Percentiles rank a stretch among this genome's conserved stretches.
Evolutionary conservation across 768 basidiomycete species (phyloP).

Genomic region (Termitomyces sp.): DNA sequence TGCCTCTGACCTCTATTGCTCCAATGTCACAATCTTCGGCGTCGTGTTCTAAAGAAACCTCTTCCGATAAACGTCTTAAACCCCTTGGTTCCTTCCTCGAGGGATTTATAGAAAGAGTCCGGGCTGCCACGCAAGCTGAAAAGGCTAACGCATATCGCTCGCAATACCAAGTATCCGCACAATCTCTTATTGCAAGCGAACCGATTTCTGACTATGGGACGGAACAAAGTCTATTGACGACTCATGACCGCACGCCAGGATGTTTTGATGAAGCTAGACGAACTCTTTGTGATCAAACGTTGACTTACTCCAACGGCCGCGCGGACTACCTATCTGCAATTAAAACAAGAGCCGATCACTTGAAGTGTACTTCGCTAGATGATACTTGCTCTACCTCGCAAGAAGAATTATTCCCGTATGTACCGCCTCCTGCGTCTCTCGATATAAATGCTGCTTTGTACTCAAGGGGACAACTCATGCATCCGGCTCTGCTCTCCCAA

Average conservation of each 20-base stretch:
- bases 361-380: background rate
- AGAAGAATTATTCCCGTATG: slow-evolving; percentile 1
- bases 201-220: background rate
- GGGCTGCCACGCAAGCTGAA: slow-evolving; percentile 18
- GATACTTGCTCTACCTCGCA: background rate
- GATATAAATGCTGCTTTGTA: slow-evolving; percentile 11
- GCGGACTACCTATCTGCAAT: background rate
- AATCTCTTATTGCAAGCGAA: background rate
- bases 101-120: slow-evolving; percentile 28
- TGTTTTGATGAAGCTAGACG: background rate
- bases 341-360: background rate
- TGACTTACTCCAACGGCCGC: background rate
- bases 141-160: background rate
- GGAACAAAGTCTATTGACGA: background rate
- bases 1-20: background rate
- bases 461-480: background rate
- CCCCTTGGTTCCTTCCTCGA: slow-evolving; percentile 30
- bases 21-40: background rate
- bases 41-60: background rate
- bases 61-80: slow-evolving; percentile 18
- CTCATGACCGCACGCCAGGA: background rate
- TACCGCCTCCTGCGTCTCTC: slow-evolving; percentile 3
- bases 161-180: background rate
- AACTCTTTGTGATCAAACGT: background rate
- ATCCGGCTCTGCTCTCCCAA: background rate